phyloP scores from a whole-genome alignment of 257 asterid genomes.

The Fraxinus anomala region DNA sequence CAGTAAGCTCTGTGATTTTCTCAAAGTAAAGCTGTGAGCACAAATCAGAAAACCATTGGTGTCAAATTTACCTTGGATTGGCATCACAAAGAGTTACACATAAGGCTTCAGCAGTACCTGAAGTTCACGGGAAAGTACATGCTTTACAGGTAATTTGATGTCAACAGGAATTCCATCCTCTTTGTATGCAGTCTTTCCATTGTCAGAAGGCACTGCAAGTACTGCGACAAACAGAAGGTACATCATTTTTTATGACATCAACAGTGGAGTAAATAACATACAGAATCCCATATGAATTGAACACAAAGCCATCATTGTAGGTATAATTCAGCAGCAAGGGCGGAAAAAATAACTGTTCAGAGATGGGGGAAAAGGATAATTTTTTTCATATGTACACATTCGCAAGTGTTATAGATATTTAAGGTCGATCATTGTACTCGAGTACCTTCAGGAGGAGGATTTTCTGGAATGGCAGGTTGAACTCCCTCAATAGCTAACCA shows the following conservation, averaged over 20 bases:
- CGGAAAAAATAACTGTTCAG: neutral
- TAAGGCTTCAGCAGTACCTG: constrained; percentile 57
- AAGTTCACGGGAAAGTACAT: constrained; percentile 92
- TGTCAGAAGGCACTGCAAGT: constrained; percentile 66
- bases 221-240: constrained; percentile 39
- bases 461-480: constrained; percentile 97
- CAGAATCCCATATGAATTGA: constrained; percentile 13
- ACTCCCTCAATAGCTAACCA: constrained; percentile 97
- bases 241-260: constrained; percentile 23
- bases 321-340: constrained; percentile 3
- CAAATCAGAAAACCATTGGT: constrained; percentile 28
- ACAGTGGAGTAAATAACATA: neutral
- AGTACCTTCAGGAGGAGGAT: constrained; percentile 85
- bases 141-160: constrained; percentile 89
- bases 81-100: constrained; percentile 28
- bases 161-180: constrained; percentile 84
- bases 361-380: neutral
- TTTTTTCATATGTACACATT: neutral
- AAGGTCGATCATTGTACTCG: constrained; percentile 32
- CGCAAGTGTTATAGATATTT: neutral
- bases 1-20: constrained; percentile 85
- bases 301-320: neutral
- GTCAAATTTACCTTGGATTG: constrained; percentile 17
- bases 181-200: constrained; percentile 70
- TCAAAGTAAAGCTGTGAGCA: constrained; percentile 89